Evolutionary conservation across 179 eudicot genomes (phyloP).

Genomic region (Gypsophila paniculata): DNA sequence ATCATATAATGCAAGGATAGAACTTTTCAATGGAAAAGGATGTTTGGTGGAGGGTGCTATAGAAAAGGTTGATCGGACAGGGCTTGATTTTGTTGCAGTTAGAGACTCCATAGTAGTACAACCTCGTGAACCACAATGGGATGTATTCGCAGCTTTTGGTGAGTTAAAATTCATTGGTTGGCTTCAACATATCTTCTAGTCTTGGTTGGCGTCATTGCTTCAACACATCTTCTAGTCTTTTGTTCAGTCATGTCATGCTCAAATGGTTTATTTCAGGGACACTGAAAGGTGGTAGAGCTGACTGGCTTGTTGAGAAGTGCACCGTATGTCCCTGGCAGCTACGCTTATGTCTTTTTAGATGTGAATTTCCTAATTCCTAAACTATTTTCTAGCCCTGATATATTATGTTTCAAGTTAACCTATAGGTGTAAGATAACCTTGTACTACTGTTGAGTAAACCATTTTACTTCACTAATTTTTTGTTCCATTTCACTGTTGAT

Average conservation of each 20-base stretch:
- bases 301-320: constrained; percentile 98
- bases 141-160: constrained; percentile 91
- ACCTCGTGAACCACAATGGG: constrained; percentile 65
- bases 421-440: background rate
- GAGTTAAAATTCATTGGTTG: constrained; percentile 24
- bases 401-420: background rate
- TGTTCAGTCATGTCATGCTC: constrained; percentile 22
- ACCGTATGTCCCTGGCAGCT: constrained; percentile 43
- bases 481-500: background rate
- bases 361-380: background rate
- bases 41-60: constrained; percentile 69
- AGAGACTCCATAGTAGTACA: constrained; percentile 51
- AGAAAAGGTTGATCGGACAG: constrained; percentile 66
- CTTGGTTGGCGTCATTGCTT: too few species aligned
- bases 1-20: constrained; percentile 63
- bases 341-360: background rate
- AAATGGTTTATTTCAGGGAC: constrained; percentile 46
- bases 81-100: constrained; percentile 60
- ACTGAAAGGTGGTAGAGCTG: constrained; percentile 87
- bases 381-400: background rate
- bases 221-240: background rate
- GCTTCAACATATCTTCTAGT: background rate
- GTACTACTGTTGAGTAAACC: too few species aligned
- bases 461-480: background rate
- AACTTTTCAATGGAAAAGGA: constrained; percentile 92